Conservation (phyloP, 352 stramenopile genomes). For the Globisporangium rhizosaccharum region DNA sequence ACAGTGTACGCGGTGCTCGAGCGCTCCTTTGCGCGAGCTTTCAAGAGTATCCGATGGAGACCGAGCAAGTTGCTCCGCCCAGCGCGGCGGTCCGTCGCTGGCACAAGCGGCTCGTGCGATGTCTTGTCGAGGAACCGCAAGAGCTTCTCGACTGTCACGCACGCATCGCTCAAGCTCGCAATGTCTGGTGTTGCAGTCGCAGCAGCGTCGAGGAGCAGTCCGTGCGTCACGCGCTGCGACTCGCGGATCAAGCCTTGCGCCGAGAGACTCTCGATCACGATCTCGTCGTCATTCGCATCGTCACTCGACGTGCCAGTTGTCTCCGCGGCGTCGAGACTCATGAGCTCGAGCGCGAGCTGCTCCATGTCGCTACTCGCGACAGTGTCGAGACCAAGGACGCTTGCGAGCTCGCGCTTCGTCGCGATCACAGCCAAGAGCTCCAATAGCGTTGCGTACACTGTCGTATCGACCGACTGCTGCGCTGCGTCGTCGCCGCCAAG, state of each 20-base stretch:
- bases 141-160: slow-evolving; percentile 29
- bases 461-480: slow-evolving; percentile 7
- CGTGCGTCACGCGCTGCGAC: slow-evolving; percentile 22
- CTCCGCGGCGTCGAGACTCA: slow-evolving; percentile 40
- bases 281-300: slow-evolving; percentile 46
- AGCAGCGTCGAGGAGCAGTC: slow-evolving; percentile 13
- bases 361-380: slow-evolving; percentile 14
- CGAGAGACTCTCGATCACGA: slow-evolving; percentile 54
- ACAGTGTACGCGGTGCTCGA: slow-evolving; percentile 18
- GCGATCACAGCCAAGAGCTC: slow-evolving; percentile 22
- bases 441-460: slow-evolving; percentile 10
- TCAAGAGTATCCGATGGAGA: slow-evolving; percentile 46
- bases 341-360: slow-evolving; percentile 31
- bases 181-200: slow-evolving; percentile 16
- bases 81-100: slow-evolving; percentile 31
- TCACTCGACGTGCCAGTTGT: slow-evolving; percentile 4
- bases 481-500: slow-evolving; percentile 11
- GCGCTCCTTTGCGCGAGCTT: slow-evolving; percentile 37
- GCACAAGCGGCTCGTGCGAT: slow-evolving; percentile 15
- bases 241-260: slow-evolving; percentile 48
- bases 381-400: slow-evolving; percentile 30
- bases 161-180: slow-evolving; percentile 30
- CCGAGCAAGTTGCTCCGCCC: slow-evolving; percentile 39
- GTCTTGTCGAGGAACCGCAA: slow-evolving; percentile 37
- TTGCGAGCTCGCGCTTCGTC: slow-evolving; percentile 21